A percentile compares a stretch with the other conserved stretches of the same genome.
Evolutionary conservation across 129 eudicot genomes (phyloP).

Genomic region (Flaveria bidentis): DNA sequence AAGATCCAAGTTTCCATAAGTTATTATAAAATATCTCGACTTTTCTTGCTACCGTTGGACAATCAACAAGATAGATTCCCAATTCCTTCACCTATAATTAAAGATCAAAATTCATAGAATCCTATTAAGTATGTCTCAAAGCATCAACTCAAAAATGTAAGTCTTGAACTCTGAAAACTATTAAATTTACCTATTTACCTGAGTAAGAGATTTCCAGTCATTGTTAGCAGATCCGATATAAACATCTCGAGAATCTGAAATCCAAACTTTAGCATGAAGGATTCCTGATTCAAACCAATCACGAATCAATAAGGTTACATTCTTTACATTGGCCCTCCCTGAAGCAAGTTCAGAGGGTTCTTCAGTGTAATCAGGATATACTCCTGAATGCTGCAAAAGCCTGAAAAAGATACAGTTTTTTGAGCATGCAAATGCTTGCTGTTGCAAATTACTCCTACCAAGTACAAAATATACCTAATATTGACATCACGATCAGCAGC

Average conservation of each 20-base stretch:
- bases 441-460: neutral
- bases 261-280: conserved; percentile 89
- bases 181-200: conserved; percentile 62
- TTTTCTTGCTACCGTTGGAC: conserved; percentile 54
- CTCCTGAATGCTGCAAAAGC: conserved; percentile 88
- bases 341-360: conserved; percentile 73
- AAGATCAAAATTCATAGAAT: conserved; percentile 10
- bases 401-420: conserved; percentile 37
- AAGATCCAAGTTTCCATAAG: conserved; percentile 73
- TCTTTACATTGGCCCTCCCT: conserved; percentile 83
- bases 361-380: conserved; percentile 75
- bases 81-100: conserved; percentile 70
- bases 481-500: conserved; percentile 74
- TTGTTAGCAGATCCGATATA: conserved; percentile 94
- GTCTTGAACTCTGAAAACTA: neutral
- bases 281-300: conserved; percentile 92
- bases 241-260: conserved; percentile 71
- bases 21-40: conserved; percentile 65
- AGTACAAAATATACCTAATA: conserved; percentile 48
- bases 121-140: neutral
- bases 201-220: conserved; percentile 97
- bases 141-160: neutral
- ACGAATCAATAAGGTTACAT: conserved; percentile 59
- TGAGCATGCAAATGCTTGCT: neutral
- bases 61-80: conserved; percentile 73